Base-by-base conservation (phyloP, 108 stramenopile species). In the Epithemia pelagica region DNA sequence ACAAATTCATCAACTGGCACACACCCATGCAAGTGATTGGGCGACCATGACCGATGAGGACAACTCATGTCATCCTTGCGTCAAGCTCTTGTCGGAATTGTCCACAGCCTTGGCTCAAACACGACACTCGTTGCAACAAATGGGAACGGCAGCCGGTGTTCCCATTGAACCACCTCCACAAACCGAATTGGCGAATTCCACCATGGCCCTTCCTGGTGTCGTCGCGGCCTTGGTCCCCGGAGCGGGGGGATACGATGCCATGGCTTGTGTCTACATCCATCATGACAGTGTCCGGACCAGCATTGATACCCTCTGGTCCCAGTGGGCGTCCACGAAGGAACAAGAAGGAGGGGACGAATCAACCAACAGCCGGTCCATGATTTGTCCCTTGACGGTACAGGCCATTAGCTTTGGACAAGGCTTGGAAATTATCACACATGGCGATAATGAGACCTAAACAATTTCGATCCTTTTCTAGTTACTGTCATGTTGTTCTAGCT, bases 241-340 rank as follows among this genome's bases (percentile, higher is more conserved):
- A 10, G 97, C 97, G 10, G 97, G 97, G 30, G 97, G 97, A 19
- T 94, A 90, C 62, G 97, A 96, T 73, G 97, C 97, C 21, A 62
- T 98, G 52, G 96, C 88, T 58, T 95, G 87, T 59, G 57, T 92
- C 24, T 92, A 88, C 61, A 82, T 87, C 28, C 74, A 82, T 53
- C 78, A 81, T 7, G 81, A 82, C 26, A 25, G 62, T 15, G 82
- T 82, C 18, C 61, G 83, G 26, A 74, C 87, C 54, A 64, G 72
- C 20, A 88, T 92, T 70, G 83, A 83, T 7, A 62, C 78, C 18
- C 55, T 92, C 2, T 92, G 88, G 88, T 74, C 78, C 33, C 46
- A 68, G 24, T 76, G 73, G 68, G 66, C 57, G 46, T 46, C 10
- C 10, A 46, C 37, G 37, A 10, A 15, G 37, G n/a, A n/a, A n/a